Base-by-base conservation (phyloP, 1,139 yeast species). In the Taphrina communis region DNA sequence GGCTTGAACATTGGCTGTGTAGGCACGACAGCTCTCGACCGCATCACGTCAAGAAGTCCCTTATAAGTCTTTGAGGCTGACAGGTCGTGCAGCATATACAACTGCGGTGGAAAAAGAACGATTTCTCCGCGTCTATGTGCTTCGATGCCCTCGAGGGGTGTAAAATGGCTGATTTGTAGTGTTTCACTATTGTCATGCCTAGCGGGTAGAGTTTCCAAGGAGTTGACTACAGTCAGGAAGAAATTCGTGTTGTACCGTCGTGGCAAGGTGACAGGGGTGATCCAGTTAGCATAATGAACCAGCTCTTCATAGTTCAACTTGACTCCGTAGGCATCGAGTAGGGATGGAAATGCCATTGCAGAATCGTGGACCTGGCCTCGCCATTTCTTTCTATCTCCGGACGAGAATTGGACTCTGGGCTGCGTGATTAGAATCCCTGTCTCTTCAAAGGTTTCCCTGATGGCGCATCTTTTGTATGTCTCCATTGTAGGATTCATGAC, bases 371-470 rank as follows among this genome's bases (percentile, higher is more conserved):
- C 67, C 6, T 36, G n/a, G 12, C 36, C 46, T 5, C 67, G 60
- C 61, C 61, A 56, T 48, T 44, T 48, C 44, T 36, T 36, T 25
- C 67, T 55, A 19, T 46, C 50, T 6, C 67, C 67, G 14, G 61
- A 44, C 12, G 55, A 8, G 11, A 63, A 63, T 36, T 44, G 35
- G 19, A 63, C 51, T 5, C 61, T 44, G n/a, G 67, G 67, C 7
- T 46, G 17, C 35, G 67, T 55, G 38, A 53, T 44, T 39, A 63
- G 38, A 5, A 63, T 63, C 25, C 67, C 67, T 14, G 61, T 63
- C 48, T 63, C 67, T 12, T 63, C 67, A 19, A 63, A 63, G 1
- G 67, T 63, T 51, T 63, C 67, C 6, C 67, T 59, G 25, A 63
- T 42, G 21, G 67, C 67, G 25, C 67, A 63, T 55, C 61, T 42